Evolutionary conservation across 129 eudicot species (phyloP), one percentile per base, ranked within the genome.

Genomic region (Logfia minima): DNA sequence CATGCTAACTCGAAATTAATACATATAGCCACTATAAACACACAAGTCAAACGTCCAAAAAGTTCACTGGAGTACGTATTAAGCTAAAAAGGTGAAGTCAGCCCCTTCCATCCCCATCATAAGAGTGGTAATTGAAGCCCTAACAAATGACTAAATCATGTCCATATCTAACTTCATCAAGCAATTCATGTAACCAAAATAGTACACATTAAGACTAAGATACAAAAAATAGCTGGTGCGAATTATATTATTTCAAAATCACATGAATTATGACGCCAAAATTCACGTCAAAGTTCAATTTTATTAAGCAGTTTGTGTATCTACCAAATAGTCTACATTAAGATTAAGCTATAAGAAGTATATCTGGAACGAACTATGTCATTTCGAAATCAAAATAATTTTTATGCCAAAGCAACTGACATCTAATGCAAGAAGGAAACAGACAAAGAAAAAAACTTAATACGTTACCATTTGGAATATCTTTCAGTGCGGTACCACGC

Each of bases 401-500:
- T 84, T 16, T 19, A 75, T 22, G 10, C 9, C 59, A 55, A 53
- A 58, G 23, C 19, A 56, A 72, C 23, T 19, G 31, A 28, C 24
- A 23, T 2, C 5, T 17, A 37, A 71, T 35, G 64, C 29, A 82
- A 77, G 51, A 70, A 48, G 56, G 29, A 43, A 80, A 76, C 23
- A 13, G 10, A 31, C 18, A n/a, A 45, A 26, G 32, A 22, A 37
- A 31, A 32, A 13, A 17, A 8, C 11, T 19, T 52, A 37, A 16
- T 70, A 70, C 18, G 9, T 74, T 91, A 94, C 98, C 98, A 74
- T 91, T 91, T 48, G 98, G 96, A 62, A 94, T 91, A 71, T 94
- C 96, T 86, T 91, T 94, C 82, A 94, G 86, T 19, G 93, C 93
- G 61, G 88, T 91, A 74, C 98, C 98, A 79, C 88, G 91, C 21